A percentile compares a stretch with the other conserved stretches of the same genome.
phyloP scores from a whole-genome alignment of 768 basidiomycete species.

The Symmetrospora coprosmae region DNA sequence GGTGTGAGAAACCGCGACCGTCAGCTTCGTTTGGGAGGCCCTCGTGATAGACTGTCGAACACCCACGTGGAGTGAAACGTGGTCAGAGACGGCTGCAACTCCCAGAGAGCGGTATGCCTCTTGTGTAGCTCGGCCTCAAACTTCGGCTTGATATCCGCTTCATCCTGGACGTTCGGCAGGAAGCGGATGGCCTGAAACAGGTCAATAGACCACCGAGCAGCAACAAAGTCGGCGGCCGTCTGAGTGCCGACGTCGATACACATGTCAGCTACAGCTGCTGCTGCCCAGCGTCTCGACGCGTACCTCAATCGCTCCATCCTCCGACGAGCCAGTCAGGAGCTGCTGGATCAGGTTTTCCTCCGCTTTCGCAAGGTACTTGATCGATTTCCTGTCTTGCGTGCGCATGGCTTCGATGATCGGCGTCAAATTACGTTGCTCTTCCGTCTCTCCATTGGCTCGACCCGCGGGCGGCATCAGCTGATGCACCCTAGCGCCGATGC shows the following conservation, averaged over 20 bases:
- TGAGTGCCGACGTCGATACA: slow-evolving; percentile 7
- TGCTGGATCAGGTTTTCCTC: slow-evolving; percentile 57
- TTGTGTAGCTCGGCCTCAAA: background rate
- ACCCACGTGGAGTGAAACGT: background rate
- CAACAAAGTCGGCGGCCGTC: slow-evolving; percentile 27
- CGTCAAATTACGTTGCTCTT: too few relatives aligned
- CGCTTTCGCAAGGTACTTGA: slow-evolving; percentile 49
- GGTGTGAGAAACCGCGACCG: slow-evolving; percentile 37
- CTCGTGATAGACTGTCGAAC: background rate
- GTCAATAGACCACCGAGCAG: slow-evolving; percentile 15
- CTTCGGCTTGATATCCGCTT: background rate
- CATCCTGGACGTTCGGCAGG: background rate
- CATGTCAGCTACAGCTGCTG: background rate
- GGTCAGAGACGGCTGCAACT: background rate
- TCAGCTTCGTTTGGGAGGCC: background rate
- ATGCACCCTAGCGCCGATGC: slow-evolving; percentile 72
- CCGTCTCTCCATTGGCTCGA: too few relatives aligned
- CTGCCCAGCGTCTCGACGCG: slow-evolving; percentile 34
- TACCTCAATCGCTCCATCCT: slow-evolving; percentile 71
- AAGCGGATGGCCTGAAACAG: background rate
- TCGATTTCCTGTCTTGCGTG: slow-evolving; percentile 42
- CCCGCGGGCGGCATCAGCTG: too few relatives aligned
- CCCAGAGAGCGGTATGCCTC: slow-evolving; percentile 1
- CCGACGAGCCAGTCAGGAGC: slow-evolving; percentile 54
- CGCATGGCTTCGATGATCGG: slow-evolving; percentile 40